Conservation (phyloP, 768 basidiomycete genomes). For the Tylopilus rubrobrunneus region DNA sequence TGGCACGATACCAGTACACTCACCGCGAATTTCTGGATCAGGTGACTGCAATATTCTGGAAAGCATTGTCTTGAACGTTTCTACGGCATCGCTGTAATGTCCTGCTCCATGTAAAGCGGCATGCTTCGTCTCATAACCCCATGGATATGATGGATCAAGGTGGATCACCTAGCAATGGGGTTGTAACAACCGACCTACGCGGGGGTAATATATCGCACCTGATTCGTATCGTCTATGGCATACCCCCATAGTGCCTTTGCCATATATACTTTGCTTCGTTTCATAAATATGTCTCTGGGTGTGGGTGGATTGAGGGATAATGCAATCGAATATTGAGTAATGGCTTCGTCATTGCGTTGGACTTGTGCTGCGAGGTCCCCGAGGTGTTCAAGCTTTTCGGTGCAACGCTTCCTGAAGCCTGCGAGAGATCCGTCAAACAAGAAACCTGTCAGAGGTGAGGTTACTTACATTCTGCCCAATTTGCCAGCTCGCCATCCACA, state of each 20-base stretch:
- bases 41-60: too few relatives aligned
- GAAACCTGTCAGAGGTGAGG: background rate
- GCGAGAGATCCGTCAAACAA: background rate
- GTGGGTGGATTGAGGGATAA: background rate
- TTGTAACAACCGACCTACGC: too few relatives aligned
- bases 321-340: background rate
- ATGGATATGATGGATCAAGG: too few relatives aligned
- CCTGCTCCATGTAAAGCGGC: too few relatives aligned
- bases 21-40: too few relatives aligned
- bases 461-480: background rate
- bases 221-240: background rate
- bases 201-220: too few relatives aligned
- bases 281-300: background rate
- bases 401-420: background rate
- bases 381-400: background rate
- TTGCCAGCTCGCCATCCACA: background rate
- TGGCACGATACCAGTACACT: too few relatives aligned
- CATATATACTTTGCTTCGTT: background rate
- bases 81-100: too few relatives aligned
- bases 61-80: too few relatives aligned
- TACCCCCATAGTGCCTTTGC: background rate
- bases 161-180: too few relatives aligned
- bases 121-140: too few relatives aligned
- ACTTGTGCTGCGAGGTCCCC: background rate
- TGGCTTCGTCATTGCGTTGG: background rate